phyloP scores from a whole-genome alignment of 2,329 filamentous ascomycete genomes.

The Ophiostoma populinum region DNA sequence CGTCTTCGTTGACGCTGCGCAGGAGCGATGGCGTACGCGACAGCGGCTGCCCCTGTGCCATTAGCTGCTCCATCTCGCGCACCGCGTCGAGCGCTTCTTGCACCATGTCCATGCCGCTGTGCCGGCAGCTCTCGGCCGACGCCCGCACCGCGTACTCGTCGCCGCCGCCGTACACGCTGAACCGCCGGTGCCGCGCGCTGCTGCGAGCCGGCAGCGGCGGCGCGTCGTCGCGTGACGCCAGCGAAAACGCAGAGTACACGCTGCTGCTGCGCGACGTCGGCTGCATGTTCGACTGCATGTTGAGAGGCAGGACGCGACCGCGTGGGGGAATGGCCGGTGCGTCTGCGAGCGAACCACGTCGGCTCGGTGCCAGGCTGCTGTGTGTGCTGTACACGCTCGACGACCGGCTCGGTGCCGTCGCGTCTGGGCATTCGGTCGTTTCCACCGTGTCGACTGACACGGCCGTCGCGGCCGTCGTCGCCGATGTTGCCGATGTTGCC shows the following conservation, averaged over 20 bases:
- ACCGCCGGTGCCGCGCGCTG: constrained; percentile 8
- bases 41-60: not conserved
- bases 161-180: constrained; percentile 10
- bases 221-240: constrained; percentile 1
- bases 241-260: constrained; percentile 3
- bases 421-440: not conserved
- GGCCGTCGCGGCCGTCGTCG: constrained; percentile 3
- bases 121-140: not conserved
- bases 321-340: constrained; percentile 5
- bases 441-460: too few relatives aligned
- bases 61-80: constrained; percentile 5
- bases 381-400: constrained; percentile 6
- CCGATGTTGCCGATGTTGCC: constrained; percentile 7
- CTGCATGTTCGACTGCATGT: too few relatives aligned
- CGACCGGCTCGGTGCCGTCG: constrained; percentile 1
- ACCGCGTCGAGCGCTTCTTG: constrained; percentile 5
- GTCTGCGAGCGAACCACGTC: not conserved
- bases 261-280: constrained; percentile 9
- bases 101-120: constrained; percentile 5
- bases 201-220: constrained; percentile 5
- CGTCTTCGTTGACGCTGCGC: constrained; percentile 7
- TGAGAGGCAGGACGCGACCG: not conserved
- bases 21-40: constrained; percentile 6
- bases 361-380: not conserved
- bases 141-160: constrained; percentile 7